Base-by-base conservation (phyloP, 768 basidiomycete species). In the Lentinula aciculospora region DNA sequence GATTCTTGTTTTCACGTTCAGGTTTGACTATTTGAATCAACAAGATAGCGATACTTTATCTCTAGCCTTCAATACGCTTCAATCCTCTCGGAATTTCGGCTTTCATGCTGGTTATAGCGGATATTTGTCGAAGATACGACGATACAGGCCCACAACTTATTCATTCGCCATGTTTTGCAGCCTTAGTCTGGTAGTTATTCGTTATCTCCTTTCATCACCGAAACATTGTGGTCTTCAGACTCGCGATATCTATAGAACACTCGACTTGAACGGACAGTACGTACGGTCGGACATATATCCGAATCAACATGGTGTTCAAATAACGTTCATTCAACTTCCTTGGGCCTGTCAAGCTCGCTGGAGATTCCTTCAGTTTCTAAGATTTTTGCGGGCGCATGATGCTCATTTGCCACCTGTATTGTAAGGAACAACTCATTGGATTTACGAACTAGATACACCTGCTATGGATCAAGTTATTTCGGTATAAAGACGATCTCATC, bases 241-340 rank as follows among this genome's bases (percentile, higher is more conserved):
- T 39, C 17, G 37, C 37, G 37, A 39, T 40, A 40, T 40, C 39
- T 40, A 15, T 19, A 40, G 29, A 31, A 49, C 29, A 3, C 10
- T 46, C 21, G n/a, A n/a, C n/a, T 25, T 27, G 25, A 27, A n/a
- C 12, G n/a, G 32, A 21, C 8, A 8, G 49, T 50, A 50, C 49
- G 49, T 50, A 50, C 49, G 21, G 5, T 50, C 49, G 49, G 49
- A 50, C 34, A 32, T 34, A 50, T 32, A 8, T 50, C 49, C 49
- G 49, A 50, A 32, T 34, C 32, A 50, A 34, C 21, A 50, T 32
- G n/a, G 31, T 9, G 3, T 17, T 21, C 49, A 32, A 50, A 32
- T 13, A 31, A n/a, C 19, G 13, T n/a, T 29, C 27, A 50, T 17
- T 36, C n/a, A 12, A 19, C 21, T 31, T 29, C 31, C 49, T 50